Evolutionary conservation across 108 stramenopile species (phyloP).

Genomic region (Cyclotella baltica): DNA sequence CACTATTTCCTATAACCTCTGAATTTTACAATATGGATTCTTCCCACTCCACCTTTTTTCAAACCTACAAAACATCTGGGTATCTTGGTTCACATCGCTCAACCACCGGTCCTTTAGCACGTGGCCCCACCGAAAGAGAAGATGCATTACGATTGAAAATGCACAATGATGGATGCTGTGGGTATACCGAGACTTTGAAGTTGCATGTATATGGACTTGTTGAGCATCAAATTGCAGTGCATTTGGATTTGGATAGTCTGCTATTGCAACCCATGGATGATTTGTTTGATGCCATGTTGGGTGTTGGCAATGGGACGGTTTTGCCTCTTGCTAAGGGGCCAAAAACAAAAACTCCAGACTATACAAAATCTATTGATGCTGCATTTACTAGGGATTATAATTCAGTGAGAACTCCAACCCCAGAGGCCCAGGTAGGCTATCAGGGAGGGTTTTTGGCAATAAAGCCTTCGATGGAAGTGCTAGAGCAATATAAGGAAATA

Average conservation of each 20-base stretch:
- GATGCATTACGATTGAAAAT: slow-evolving; percentile 32
- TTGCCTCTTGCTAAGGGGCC: slow-evolving; percentile 33
- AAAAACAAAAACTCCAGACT: slow-evolving; percentile 31
- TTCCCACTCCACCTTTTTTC: slow-evolving; percentile 13
- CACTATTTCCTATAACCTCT: slow-evolving; percentile 37
- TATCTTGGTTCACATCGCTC: slow-evolving; percentile 37
- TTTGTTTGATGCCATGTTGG: slow-evolving; percentile 63
- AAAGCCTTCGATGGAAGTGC: slow-evolving; percentile 68
- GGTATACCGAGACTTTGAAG: slow-evolving; percentile 75
- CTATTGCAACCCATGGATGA: slow-evolving; percentile 60
- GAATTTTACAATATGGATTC: background rate
- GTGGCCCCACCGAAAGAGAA: slow-evolving; percentile 15
- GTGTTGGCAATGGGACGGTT: background rate
- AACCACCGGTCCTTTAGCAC: slow-evolving; percentile 27
- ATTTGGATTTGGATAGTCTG: slow-evolving; percentile 63
- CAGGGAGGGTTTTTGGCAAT: slow-evolving; percentile 94
- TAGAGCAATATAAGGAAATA: slow-evolving; percentile 74
- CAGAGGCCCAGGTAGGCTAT: slow-evolving; percentile 67
- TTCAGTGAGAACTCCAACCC: slow-evolving; percentile 49
- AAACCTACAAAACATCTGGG: slow-evolving; percentile 26
- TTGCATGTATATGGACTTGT: slow-evolving; percentile 73
- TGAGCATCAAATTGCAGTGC: slow-evolving; percentile 57
- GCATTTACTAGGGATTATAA: slow-evolving; percentile 83
- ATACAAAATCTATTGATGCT: slow-evolving; percentile 59
- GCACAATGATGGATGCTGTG: slow-evolving; percentile 77